Percentiles rank a stretch among this genome's conserved stretches.
phyloP scores from a whole-genome alignment of 306 rosid genomes.

The Cicer arietinum region DNA sequence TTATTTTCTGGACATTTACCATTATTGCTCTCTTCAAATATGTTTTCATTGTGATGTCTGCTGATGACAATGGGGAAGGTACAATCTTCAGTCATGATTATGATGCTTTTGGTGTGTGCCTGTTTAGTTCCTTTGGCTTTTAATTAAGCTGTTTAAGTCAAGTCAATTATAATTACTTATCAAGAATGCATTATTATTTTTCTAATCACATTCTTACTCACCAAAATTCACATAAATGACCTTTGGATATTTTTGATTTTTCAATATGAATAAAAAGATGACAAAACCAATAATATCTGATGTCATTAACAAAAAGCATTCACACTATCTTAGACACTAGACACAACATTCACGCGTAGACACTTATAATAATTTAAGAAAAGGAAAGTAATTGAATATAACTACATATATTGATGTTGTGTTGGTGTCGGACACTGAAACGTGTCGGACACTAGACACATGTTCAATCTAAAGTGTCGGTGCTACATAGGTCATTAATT shows the following conservation, averaged over 20 bases:
- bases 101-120: slow-evolving; percentile 19
- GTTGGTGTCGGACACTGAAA: too few species aligned
- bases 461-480: too few species aligned
- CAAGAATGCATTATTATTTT: slow-evolving; percentile 14
- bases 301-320: not conserved
- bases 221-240: slow-evolving; percentile 8
- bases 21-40: slow-evolving; percentile 80
- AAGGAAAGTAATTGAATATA: too few species aligned
- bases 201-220: slow-evolving; percentile 1
- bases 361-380: too few species aligned
- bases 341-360: too few species aligned
- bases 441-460: too few species aligned
- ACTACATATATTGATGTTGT: too few species aligned
- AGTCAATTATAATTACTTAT: slow-evolving; percentile 16
- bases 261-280: not conserved
- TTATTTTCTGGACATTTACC: slow-evolving; percentile 83
- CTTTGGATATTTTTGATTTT: not conserved
- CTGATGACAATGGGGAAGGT: slow-evolving; percentile 91
- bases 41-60: slow-evolving; percentile 74
- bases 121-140: slow-evolving; percentile 25
- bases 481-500: not conserved
- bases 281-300: not conserved
- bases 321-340: too few species aligned
- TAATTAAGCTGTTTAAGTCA: slow-evolving; percentile 20
- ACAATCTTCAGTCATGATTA: slow-evolving; percentile 32